A percentile compares a stretch with the other conserved stretches of the same genome.
Evolutionary conservation across 495 filamentous ascomycete species (phyloP).

Genomic region (Talaromyces stipitatus): DNA sequence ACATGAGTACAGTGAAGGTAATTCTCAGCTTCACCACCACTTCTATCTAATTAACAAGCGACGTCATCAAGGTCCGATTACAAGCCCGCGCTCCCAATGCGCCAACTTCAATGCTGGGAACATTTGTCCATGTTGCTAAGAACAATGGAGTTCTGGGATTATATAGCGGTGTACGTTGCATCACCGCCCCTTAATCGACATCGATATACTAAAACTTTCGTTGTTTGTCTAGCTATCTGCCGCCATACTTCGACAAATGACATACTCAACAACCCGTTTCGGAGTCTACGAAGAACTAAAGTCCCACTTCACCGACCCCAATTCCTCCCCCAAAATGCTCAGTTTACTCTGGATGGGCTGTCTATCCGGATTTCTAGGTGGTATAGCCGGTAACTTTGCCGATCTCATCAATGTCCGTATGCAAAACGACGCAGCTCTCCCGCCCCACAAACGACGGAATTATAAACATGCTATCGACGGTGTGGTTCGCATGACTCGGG

Average conservation of each 20-base stretch:
- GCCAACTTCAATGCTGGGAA: constrained; percentile 69
- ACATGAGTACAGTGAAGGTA: background rate
- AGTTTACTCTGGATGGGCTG: constrained; percentile 73
- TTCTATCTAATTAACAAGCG: background rate
- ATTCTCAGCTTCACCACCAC: background rate
- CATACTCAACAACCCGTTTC: constrained; percentile 89
- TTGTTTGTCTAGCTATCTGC: constrained; percentile 62
- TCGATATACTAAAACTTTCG: background rate
- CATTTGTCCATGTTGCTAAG: constrained; percentile 67
- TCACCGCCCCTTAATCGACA: background rate
- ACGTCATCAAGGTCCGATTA: constrained; percentile 61
- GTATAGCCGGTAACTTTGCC: constrained; percentile 84
- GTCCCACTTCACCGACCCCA: constrained; percentile 46
- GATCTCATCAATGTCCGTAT: constrained; percentile 97
- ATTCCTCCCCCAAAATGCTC: constrained; percentile 48
- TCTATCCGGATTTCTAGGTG: constrained; percentile 80
- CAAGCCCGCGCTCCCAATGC: constrained; percentile 68
- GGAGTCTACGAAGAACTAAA: constrained; percentile 94
- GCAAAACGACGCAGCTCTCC: constrained; percentile 88
- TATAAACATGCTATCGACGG: constrained; percentile 88
- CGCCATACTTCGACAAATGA: constrained; percentile 81
- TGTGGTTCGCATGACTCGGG: constrained; percentile 69
- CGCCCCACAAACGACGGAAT: constrained; percentile 64
- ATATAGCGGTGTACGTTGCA: constrained; percentile 63
- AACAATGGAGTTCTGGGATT: constrained; percentile 63